Percentiles rank a stretch among this genome's conserved stretches.
Conservation (phyloP, 768 basidiomycete genomes). For the Rhodotorula sphaerocarpa region DNA sequence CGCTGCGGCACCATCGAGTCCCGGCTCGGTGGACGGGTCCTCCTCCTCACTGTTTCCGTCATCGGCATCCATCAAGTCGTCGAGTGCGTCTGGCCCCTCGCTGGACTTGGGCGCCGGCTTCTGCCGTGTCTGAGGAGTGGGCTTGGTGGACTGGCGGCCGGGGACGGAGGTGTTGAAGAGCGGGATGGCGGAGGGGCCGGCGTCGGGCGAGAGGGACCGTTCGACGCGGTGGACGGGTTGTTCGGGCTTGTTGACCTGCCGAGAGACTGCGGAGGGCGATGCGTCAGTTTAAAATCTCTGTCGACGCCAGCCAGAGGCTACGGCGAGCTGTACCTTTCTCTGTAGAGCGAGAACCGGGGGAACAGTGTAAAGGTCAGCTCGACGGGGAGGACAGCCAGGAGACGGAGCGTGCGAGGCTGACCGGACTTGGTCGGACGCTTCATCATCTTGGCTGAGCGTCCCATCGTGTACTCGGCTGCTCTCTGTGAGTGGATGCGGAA, state of each 20-base stretch:
- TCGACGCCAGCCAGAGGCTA: no score
- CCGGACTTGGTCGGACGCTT: conserved; percentile 20
- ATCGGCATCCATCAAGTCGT: not conserved
- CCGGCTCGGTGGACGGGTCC: not conserved
- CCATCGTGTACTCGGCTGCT: not conserved
- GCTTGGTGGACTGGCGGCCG: conserved; percentile 1
- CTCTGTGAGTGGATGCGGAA: not conserved
- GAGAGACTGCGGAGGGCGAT: conserved; percentile 3
- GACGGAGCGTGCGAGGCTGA: not conserved
- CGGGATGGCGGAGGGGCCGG: conserved; percentile 4
- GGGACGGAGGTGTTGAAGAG: conserved; percentile 26
- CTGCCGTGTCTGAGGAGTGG: conserved; percentile 5
- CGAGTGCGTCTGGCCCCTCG: not conserved
- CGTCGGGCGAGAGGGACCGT: conserved; percentile 15
- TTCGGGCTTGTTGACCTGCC: conserved; percentile 13
- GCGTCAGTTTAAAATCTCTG: no score
- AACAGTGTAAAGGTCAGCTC: not conserved
- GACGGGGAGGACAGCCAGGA: not conserved
- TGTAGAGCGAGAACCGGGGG: not conserved
- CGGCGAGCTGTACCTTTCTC: not conserved
- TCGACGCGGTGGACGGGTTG: not conserved
- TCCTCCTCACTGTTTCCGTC: not conserved
- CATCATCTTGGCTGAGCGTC: conserved; percentile 21
- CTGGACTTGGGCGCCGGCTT: no score
- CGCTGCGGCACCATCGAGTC: not conserved